These are phyloP conservation scores for Pleurotus tuber-regium DNA, from an alignment of 768 basidiomycete genomes.

Conservation along the genomic window DNA sequence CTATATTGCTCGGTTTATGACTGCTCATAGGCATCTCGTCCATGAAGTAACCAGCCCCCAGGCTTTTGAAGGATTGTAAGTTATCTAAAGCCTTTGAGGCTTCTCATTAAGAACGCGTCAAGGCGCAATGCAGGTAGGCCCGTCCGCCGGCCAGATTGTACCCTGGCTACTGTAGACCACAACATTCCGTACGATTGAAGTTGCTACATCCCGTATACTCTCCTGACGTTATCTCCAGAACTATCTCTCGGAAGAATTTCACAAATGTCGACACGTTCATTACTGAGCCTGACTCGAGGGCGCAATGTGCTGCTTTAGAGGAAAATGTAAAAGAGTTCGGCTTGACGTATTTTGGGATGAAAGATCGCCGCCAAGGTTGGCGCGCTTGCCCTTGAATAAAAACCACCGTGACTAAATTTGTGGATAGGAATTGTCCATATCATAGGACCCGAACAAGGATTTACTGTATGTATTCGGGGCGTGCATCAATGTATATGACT, in stretches of 20 bases:
- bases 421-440: slow-evolving; percentile 85
- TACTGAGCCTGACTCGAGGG: slow-evolving; percentile 79
- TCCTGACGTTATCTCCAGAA: slow-evolving; percentile 39
- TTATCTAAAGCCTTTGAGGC: slow-evolving; percentile 12
- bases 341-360: slow-evolving; percentile 89
- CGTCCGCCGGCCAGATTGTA: slow-evolving; percentile 85
- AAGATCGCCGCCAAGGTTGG: slow-evolving; percentile 80
- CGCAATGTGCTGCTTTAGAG: slow-evolving; percentile 80
- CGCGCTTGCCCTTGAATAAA: slow-evolving; percentile 4
- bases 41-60: slow-evolving; percentile 96
- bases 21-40: slow-evolving; percentile 50
- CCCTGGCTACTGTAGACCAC: slow-evolving; percentile 86
- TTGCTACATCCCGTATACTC: background rate
- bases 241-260: slow-evolving; percentile 72
- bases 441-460: slow-evolving; percentile 93
- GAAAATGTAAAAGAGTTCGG: slow-evolving; percentile 92
- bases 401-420: slow-evolving; percentile 9
- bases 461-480: slow-evolving; percentile 52
- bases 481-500: background rate
- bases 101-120: slow-evolving; percentile 1
- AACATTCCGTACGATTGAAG: slow-evolving; percentile 74
- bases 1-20: background rate
- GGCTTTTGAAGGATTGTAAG: slow-evolving; percentile 84
- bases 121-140: slow-evolving; percentile 73
- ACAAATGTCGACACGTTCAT: slow-evolving; percentile 72